A percentile compares a stretch with the other conserved stretches of the same genome.
Evolutionary conservation across 2,329 filamentous ascomycete genomes (phyloP).

Genomic region (Pestalotiopsis sp.): DNA sequence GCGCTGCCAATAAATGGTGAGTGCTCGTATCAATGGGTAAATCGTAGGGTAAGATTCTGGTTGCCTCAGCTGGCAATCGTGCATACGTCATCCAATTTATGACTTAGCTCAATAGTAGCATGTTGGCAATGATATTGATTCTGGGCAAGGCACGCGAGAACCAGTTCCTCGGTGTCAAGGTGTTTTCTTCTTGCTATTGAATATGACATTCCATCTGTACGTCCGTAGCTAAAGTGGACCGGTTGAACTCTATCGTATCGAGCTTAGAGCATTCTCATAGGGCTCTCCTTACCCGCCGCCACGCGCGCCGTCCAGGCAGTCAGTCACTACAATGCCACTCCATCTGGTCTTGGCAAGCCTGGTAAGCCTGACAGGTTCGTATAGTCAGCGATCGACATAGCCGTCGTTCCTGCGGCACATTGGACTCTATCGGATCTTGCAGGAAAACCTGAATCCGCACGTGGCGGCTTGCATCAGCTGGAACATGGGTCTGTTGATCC

Average conservation of each 20-base stretch:
- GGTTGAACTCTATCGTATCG: not conserved
- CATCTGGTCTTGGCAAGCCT: not conserved
- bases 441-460: not conserved
- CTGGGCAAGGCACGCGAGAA: not conserved
- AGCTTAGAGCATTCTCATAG: not conserved
- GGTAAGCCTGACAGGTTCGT: not conserved
- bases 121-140: not conserved
- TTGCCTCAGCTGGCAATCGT: not conserved
- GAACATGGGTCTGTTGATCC: not conserved
- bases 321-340: not conserved
- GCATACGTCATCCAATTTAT: not conserved
- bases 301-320: not conserved
- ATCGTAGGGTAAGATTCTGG: not conserved
- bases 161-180: not conserved
- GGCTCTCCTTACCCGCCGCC: not conserved
- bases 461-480: conserved; percentile 4
- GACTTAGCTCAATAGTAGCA: not conserved
- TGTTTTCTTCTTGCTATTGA: not conserved
- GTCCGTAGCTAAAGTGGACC: not conserved
- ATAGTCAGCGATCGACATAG: not conserved
- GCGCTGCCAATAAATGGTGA: not conserved
- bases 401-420: not conserved
- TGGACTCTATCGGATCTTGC: not conserved
- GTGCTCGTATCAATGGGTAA: not conserved
- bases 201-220: not conserved